Conservation (phyloP, 2,329 filamentous ascomycete species). For the Sarocladium kiliense region DNA sequence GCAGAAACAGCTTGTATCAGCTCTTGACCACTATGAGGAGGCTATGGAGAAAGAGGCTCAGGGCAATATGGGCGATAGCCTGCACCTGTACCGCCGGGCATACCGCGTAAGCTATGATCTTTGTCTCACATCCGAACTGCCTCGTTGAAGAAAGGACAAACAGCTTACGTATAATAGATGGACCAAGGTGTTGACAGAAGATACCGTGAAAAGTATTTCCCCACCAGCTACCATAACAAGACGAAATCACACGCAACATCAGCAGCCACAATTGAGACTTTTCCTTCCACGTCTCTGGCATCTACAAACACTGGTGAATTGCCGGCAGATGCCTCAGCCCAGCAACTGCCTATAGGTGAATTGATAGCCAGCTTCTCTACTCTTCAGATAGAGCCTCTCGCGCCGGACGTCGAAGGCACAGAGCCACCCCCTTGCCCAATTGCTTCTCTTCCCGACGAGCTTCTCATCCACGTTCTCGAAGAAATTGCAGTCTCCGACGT, state of each 20-base stretch:
- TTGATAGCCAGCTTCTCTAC: conserved; percentile 72
- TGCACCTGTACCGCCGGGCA: conserved; percentile 82
- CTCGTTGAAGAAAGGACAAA: too few species aligned
- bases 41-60: conserved; percentile 84
- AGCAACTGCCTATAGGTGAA: conserved; percentile 53
- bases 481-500: conserved; percentile 71
- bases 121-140: not conserved
- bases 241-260: conserved; percentile 35
- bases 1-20: conserved; percentile 58
- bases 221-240: conserved; percentile 41
- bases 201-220: conserved; percentile 91
- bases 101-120: conserved; percentile 59
- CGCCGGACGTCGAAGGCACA: conserved; percentile 66
- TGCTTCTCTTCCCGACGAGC: conserved; percentile 71
- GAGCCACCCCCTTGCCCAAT: conserved; percentile 77
- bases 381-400: conserved; percentile 61
- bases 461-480: conserved; percentile 72
- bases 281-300: conserved; percentile 27
- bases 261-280: conserved; percentile 40
- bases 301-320: conserved; percentile 27
- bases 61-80: conserved; percentile 82
- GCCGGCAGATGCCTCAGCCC: conserved; percentile 21
- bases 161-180: conserved; percentile 50
- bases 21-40: conserved; percentile 87
- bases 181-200: conserved; percentile 77